Evolutionary conservation across 192 early-diverging fungal genomes (phyloP), one percentile per base, ranked within the genome.

Genomic region (Coemansia sp.): DNA sequence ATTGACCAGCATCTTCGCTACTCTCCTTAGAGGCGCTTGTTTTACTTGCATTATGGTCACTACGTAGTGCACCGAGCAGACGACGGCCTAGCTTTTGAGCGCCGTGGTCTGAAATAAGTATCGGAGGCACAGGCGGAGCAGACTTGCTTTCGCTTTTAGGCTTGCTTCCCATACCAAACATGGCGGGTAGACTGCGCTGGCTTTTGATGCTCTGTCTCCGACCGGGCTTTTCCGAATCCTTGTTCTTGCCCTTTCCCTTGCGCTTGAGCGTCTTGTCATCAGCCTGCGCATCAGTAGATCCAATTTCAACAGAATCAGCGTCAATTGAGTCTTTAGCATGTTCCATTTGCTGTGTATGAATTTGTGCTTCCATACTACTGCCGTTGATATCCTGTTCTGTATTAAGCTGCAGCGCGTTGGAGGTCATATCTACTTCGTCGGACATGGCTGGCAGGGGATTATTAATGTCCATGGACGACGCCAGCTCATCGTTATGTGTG

Each of bases 191-290:
- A 51, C 78, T 81, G 30, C 78, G 78, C 57, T 81, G 78, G 52
- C 63, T 81, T 31, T 81, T 81, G 70, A 81, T 69, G 54, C 78
- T 81, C 70, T 81, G 78, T 32, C 78, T 70, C 63, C 78, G 70
- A 36, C 22, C 70, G 23, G 69, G 63, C 66, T 72, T 76, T 55
- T 70, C 78, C 14, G 53, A 23, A 50, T 72, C 67, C 67, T 72
- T 46, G 14, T 14, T 46, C 39, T 46, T 75, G 3, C 56, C 64
- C 54, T 32, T 66, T 31, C 50, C 54, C 51, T 75, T 72, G n/a
- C 29, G 46, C 60, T 62, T 66, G 22, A 19, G 6, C 5, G 54
- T 32, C 24, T 33, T 62, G 5, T 57, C 54, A 32, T 21, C 54
- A 17, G 39, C 14, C 39, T 46, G 63, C 17, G 63, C 36, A 19